Percentiles rank a stretch among this genome's conserved stretches.
These are phyloP conservation scores for Cryphonectria nitschkei DNA, from an alignment of 2,329 filamentous ascomycete genomes.

Conservation along the genomic window DNA sequence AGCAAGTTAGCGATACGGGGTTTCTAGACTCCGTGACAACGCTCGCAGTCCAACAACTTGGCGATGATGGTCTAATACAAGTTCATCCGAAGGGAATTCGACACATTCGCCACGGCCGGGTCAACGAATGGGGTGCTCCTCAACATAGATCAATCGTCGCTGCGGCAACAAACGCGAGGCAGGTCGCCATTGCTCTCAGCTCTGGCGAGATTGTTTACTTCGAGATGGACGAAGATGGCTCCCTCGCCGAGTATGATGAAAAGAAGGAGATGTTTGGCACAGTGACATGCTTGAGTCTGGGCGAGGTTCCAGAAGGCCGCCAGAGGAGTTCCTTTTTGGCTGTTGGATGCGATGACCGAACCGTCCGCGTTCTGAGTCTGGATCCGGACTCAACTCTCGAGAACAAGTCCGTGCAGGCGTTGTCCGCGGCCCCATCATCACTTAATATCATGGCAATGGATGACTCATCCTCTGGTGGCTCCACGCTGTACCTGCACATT, in stretches of 20 bases:
- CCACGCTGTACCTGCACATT: slow-evolving; percentile 92
- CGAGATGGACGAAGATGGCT: slow-evolving; percentile 91
- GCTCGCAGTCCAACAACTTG: slow-evolving; percentile 89
- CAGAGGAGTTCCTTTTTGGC: slow-evolving; percentile 90
- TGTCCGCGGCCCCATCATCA: slow-evolving; percentile 87
- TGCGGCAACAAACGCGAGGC: slow-evolving; percentile 88
- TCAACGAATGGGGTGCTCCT: slow-evolving; percentile 93
- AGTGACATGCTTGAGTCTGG: slow-evolving; percentile 91
- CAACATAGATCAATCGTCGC: slow-evolving; percentile 95
- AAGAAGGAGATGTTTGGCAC: slow-evolving; percentile 94
- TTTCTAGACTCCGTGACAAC: slow-evolving; percentile 90
- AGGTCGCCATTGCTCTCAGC: slow-evolving; percentile 91
- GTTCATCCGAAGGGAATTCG: slow-evolving; percentile 96
- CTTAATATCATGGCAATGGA: slow-evolving; percentile 94
- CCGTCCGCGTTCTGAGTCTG: slow-evolving; percentile 87
- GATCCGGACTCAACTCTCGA: slow-evolving; percentile 90
- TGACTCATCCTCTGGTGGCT: slow-evolving; percentile 86
- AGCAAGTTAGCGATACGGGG: slow-evolving; percentile 91
- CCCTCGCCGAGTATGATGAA: slow-evolving; percentile 90
- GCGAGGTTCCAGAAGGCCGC: slow-evolving; percentile 88
- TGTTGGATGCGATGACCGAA: slow-evolving; percentile 95
- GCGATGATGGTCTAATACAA: slow-evolving; percentile 89
- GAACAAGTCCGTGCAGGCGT: slow-evolving; percentile 90
- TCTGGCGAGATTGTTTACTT: slow-evolving; percentile 98
- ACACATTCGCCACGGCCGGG: slow-evolving; percentile 76